These are phyloP conservation scores for Teunomyces cretensis DNA, from an alignment of 805 yeast genomes.

Conservation along the genomic window DNA sequence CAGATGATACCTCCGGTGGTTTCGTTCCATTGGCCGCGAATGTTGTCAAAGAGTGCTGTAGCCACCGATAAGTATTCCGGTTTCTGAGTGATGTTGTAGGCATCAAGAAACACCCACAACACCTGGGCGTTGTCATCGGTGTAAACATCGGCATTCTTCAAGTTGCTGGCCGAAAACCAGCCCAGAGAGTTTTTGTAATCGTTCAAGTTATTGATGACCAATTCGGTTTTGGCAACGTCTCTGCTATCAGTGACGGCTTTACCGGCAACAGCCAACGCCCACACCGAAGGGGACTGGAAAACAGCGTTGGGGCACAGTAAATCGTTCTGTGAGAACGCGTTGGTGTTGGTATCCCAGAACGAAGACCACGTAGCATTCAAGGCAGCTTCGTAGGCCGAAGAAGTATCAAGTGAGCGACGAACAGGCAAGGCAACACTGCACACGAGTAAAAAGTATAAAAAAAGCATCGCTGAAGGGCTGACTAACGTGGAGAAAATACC, in stretches of 20 bases:
- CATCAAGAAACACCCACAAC: conserved; percentile 13
- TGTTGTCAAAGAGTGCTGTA: conserved; percentile 7
- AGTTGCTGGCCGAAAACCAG: conserved; percentile 13
- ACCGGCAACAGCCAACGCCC: conserved; percentile 15
- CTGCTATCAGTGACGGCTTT: conserved; percentile 9
- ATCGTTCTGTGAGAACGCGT: conserved; percentile 8
- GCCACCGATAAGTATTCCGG: conserved; percentile 9
- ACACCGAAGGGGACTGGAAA: conserved; percentile 10
- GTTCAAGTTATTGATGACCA: conserved; percentile 7
- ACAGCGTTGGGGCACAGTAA: conserved; percentile 6
- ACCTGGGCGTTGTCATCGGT: conserved; percentile 16
- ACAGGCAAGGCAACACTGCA: neutral
- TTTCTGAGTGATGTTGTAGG: conserved; percentile 9
- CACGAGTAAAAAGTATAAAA: neutral
- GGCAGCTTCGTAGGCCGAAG: conserved; percentile 9
- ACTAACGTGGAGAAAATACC: neutral
- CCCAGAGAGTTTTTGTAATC: conserved; percentile 9
- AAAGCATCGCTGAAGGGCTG: neutral
- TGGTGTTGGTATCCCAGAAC: conserved; percentile 15
- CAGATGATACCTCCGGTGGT: conserved; percentile 12
- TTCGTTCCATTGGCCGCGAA: conserved; percentile 8
- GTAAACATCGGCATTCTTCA: conserved; percentile 11
- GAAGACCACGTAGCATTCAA: conserved; percentile 15
- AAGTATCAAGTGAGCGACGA: neutral
- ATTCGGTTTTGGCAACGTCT: conserved; percentile 2